Evolutionary conservation across 768 basidiomycete species (phyloP).

Genomic region (Bullera alba): DNA sequence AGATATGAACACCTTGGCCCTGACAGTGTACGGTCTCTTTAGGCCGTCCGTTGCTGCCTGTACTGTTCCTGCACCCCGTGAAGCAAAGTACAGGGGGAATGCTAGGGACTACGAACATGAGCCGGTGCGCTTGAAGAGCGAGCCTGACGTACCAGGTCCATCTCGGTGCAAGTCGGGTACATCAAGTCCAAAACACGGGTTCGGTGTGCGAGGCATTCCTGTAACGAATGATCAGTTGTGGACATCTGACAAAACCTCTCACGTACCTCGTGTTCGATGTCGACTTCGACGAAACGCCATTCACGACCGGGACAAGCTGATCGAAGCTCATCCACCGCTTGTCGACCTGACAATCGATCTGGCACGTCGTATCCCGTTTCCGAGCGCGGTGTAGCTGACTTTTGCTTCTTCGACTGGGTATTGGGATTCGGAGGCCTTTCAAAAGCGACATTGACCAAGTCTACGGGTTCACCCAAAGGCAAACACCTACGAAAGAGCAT

Average conservation of each 20-base stretch:
- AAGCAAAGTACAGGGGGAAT: constrained; percentile 86
- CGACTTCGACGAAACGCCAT: constrained; percentile 90
- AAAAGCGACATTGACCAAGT: constrained; percentile 87
- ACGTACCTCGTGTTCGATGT: constrained; percentile 76
- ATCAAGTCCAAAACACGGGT: constrained; percentile 60
- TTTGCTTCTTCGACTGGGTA: background rate
- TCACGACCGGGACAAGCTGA: constrained; percentile 65
- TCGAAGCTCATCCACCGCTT: constrained; percentile 70
- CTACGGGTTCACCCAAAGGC: constrained; percentile 71
- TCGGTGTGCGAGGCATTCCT: constrained; percentile 61
- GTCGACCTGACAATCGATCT: constrained; percentile 73
- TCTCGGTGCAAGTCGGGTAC: constrained; percentile 45
- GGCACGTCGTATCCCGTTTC: constrained; percentile 64
- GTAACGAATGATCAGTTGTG: background rate
- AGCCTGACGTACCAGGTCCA: constrained; percentile 62
- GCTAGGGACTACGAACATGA: constrained; percentile 65
- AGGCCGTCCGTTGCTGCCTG: constrained; percentile 40
- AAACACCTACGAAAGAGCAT: constrained; percentile 55
- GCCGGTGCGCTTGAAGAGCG: background rate
- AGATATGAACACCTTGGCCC: constrained; percentile 74
- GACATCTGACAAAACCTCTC: constrained; percentile 14
- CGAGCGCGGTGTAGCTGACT: background rate
- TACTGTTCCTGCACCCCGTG: constrained; percentile 64
- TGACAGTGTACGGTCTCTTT: constrained; percentile 55
- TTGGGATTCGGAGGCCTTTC: constrained; percentile 67